Base-by-base conservation (phyloP, 495 filamentous ascomycete species). In the Penicillium coprophilum region DNA sequence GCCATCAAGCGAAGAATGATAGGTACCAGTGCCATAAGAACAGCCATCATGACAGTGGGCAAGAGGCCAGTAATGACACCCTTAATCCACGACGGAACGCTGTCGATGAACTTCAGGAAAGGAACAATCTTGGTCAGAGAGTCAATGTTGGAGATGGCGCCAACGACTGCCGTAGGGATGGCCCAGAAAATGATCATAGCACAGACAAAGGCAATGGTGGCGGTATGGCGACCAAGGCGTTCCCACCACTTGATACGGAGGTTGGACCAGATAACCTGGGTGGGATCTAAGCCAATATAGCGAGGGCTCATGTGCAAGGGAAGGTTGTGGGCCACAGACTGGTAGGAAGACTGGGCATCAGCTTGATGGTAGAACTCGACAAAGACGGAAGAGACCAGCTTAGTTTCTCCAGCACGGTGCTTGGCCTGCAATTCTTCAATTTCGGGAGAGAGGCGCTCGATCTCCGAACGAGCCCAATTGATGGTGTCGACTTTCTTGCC, bases 251-350 rank as follows among this genome's bases (percentile, higher is more conserved):
- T 86, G 63, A 98, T 91, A 51, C 81, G 80, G 41, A 97, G 80
- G 61, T 93, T 92, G 53, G 75, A 80, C 94, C 94, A 98, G 70
- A 98, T 86, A 41, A 98, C 79, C 67, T 97, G 94, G 46, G 73
- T 79, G 1, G 94, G 94, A 28, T 85, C 86, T 46, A 98, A 70
- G 39, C 94, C 94, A 56, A 95, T 92, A 65, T 87, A 91, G 38
- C 90, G 86, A 44, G 92, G 91, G n/a, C 89, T 77, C 91, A 96
- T 96, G 69, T 94, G 92, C 49, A 96, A 77, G 44, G 89, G 88
- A 62, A 90, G 85, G 70, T 97, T 91, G 71, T 96, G 92, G 13
- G 90, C 85, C 28, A 97, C 81, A 17, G 74, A 75, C 68, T 96
- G 92, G 72, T 80, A 90, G 28, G 94, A 93, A 41, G 82, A 76